Base-by-base conservation (phyloP, 768 basidiomycete genomes). In the Tricholoma terreum region DNA sequence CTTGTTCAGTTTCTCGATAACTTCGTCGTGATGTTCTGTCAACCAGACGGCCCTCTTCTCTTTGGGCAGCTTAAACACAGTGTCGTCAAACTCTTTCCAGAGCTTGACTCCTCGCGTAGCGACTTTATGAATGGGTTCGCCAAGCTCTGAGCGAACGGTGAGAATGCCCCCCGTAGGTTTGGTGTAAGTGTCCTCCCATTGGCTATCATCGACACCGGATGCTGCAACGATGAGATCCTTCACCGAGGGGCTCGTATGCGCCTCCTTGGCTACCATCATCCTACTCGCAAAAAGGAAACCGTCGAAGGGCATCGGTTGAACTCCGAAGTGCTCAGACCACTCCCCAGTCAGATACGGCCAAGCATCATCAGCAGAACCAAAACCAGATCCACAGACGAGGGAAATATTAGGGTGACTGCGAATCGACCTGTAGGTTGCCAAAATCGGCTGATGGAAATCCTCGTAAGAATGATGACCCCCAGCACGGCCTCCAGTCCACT, bases 91-190 rank as follows among this genome's bases (percentile, higher is more conserved):
- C 77, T 98, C 95, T 73, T 94, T 94, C 97, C 97, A 99, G 40
- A 99, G 80, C 79, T 92, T 98, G 72, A 99, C 92, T 34, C 84
- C 97, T 49, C 97, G 90, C 40, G 88, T 99, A 33, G 97, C 95
- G 68, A 99, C 92, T 80, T 99, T 99, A 79, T 99, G 97, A 65
- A 98, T 98, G 10, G 97, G 97, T 73, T 99, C 97, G 38, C 95
- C 95, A 50, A 99, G 84, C 78, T 99, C 97, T 4, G 96, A 98
- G 63, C 89, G 90, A 59, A 99, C 97, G 6, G 96, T 98, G 59
- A 98, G 82, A 63, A 98, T 89, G 34, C 97, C 96, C 56, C 96
- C 97, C 6, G 94, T 97, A 58, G 94, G 90, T 74, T 92, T 94
- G 61, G 80, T 74, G 71, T 98, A 98, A 0, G 97, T 98, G 33